Base-by-base conservation (phyloP, 192 early-diverging fungal species). In the Coemansia sp. region DNA sequence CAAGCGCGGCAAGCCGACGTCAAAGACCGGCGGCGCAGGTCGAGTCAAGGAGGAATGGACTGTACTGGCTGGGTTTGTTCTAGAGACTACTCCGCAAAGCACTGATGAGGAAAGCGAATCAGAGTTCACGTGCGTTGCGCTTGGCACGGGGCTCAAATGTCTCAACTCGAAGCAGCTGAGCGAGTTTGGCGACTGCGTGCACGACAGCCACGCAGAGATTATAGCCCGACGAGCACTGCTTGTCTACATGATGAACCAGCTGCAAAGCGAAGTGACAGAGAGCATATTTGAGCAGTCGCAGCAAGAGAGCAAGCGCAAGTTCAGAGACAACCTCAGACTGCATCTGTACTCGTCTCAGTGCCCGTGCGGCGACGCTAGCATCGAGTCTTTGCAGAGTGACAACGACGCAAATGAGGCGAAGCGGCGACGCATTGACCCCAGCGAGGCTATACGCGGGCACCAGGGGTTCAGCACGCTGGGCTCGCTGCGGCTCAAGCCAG, bases 121-220 rank as follows among this genome's bases (percentile, higher is more conserved):
- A 4, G 27, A 27, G 41, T 44, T 62, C 18, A 19, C 39, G n/a
- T 78, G 75, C 33, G 69, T 72, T 12, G 48, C 75, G 10, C 55
- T 80, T 23, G 77, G 91, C 7, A 92, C 93, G 2, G 94, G 94
- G 12, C 80, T 93, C 23, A 96, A 95, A 71, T 96, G 94, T 52
- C 72, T 91, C 30, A 75, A 83, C 30, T 62, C 70, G 27, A 73
- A 66, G 40, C 84, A 86, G 66, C 74, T 89, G 25, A 71, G 78
- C 55, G 56, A 42, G 1, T 68, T 68, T 25, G 92, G 93, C 23
- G 85, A 87, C 49, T 38, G 82, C 6, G 57, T 96, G 0, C 84
- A 91, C 67, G 94, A 96, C 78, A 83, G 81, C 61, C 94, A 96
- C 71, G 94, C 92, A 2, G 94, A 96, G 72, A 72, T 96, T 0